Conservation (phyloP, 108 stramenopile species). For the Cyclotella baltica region DNA sequence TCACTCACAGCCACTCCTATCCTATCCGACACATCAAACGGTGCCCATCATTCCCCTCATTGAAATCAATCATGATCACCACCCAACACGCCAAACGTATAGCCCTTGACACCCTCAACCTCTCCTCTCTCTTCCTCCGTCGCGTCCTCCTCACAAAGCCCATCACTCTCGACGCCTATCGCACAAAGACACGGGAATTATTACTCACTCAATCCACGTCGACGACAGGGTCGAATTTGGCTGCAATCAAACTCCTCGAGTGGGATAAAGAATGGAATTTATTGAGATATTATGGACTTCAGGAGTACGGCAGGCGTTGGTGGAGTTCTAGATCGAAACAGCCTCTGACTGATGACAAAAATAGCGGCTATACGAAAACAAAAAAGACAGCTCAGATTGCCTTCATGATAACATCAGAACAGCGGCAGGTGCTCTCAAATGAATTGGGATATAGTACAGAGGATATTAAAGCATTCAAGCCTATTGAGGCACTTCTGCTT, state of each 20-base stretch:
- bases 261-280: conserved; percentile 38
- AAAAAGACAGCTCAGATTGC: conserved; percentile 34
- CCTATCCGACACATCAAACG: neutral
- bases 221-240: conserved; percentile 18
- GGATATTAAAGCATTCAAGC: conserved; percentile 50
- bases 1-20: too few relatives aligned
- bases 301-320: conserved; percentile 32
- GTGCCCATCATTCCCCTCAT: neutral
- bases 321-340: conserved; percentile 1
- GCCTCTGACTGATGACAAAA: neutral
- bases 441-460: conserved; percentile 40
- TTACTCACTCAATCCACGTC: conserved; percentile 17
- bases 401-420: conserved; percentile 51
- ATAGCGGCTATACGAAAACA: neutral
- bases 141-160: conserved; percentile 36
- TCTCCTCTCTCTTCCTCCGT: conserved; percentile 30
- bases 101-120: conserved; percentile 26
- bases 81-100: conserved; percentile 13
- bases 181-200: conserved; percentile 22
- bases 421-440: conserved; percentile 29
- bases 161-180: conserved; percentile 14
- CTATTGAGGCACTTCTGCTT: conserved; percentile 47
- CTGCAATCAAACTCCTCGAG: conserved; percentile 24
- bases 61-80: conserved; percentile 14
- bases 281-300: conserved; percentile 30